Base-by-base conservation (phyloP, 1,139 yeast species). In the Sugiyamaella japonica region DNA sequence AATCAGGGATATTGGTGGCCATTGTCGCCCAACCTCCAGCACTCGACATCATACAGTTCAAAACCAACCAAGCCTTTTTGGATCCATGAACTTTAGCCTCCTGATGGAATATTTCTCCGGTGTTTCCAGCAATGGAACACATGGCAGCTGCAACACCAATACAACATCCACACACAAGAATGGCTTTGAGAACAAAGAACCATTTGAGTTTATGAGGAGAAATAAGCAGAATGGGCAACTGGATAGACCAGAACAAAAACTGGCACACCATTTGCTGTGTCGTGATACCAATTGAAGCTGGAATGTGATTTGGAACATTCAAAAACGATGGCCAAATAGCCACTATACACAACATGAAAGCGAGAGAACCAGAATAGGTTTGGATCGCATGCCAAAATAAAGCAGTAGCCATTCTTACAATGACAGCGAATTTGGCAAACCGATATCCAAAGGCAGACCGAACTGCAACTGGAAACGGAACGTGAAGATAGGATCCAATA, bases 11-110 rank as follows among this genome's bases (percentile, higher is more conserved):
- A 60, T 73, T 73, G 29, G 73, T 63, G 12, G 74, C 74, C 63
- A 73, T 61, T n/a, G 77, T 73, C 8, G 76, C 74, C 66, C 73
- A 72, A 29, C 74, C 73, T 23, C 71, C 73, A 54, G 72, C 64
- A 41, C 68, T 63, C 12, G 73, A 66, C 60, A 70, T 66, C 55
- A 71, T 65, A 57, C 72, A 66, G 31, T 66, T 61, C 57, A 72
- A 55, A 51, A 71, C 67, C 23, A 69, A 65, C 70, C 75, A 73
- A 3, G 68, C 66, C 16, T 66, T 63, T 12, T 66, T 66, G 0
- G 75, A 64, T 3, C 75, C 76, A 25, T 58, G 65, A 9, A 73
- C 69, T 13, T 61, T 54, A 25, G 68, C 66, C 1, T 61, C 63
- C 53, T 69, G 72, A 12, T 62, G 54, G 63, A 73, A 70, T 20